Percentiles rank a stretch among this genome's conserved stretches.
These are phyloP conservation scores for Kazachstania viticola DNA, from an alignment of 805 yeast genomes.

Conservation along the genomic window DNA sequence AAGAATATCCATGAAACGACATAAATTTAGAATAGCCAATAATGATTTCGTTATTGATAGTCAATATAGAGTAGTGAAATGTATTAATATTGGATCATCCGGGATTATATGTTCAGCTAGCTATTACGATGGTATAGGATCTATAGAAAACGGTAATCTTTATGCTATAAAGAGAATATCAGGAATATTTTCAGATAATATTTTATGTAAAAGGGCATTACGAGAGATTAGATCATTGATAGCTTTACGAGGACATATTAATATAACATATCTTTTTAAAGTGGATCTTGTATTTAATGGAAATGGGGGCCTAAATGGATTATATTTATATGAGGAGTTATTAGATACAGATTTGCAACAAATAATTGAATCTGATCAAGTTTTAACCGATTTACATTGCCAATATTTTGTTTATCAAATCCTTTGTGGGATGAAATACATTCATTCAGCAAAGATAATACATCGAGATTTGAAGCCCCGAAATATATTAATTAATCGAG, in stretches of 20 bases:
- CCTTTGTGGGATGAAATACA: conserved; percentile 77
- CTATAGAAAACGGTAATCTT: conserved; percentile 47
- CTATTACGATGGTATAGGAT: conserved; percentile 50
- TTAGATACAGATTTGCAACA: conserved; percentile 99
- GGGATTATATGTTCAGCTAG: conserved; percentile 92
- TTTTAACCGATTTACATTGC: conserved; percentile 85
- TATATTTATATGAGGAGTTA: conserved; percentile 85
- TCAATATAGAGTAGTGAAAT: conserved; percentile 76
- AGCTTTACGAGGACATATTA: conserved; percentile 91
- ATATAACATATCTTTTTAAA: conserved; percentile 88
- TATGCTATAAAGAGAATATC: conserved; percentile 95
- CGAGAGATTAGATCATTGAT: conserved; percentile 80
- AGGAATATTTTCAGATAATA: conserved; percentile 79
- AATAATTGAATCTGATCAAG: conserved; percentile 85
- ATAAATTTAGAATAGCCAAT: conserved; percentile 53
- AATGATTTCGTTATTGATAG: conserved; percentile 88
- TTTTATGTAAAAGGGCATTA: conserved; percentile 79
- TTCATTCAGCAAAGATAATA: conserved; percentile 83
- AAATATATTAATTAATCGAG: conserved; percentile 83
- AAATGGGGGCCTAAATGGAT: conserved; percentile 74
- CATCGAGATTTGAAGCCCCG: conserved; percentile 94
- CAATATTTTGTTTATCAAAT: conserved; percentile 89
- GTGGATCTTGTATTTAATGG: conserved; percentile 62
- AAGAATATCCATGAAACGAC: too few species aligned
- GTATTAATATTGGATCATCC: conserved; percentile 93